These are phyloP conservation scores for Gonium pectorale DNA, from an alignment of 139 green algal species.

Conservation along the genomic window DNA sequence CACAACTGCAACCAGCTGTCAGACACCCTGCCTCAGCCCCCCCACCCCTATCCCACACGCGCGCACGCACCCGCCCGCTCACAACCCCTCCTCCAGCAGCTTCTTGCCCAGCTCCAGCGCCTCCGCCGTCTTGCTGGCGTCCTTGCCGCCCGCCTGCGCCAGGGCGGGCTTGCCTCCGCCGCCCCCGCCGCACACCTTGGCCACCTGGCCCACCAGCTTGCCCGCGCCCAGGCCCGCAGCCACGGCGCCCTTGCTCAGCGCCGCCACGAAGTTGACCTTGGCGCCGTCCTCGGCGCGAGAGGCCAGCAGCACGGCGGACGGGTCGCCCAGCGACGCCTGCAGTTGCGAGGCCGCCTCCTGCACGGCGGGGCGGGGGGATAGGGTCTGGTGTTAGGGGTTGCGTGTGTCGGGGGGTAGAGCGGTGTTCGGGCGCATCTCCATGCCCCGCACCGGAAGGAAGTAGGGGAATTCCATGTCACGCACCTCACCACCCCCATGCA, in stretches of 20 bases:
- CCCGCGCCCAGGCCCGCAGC: slow-evolving; percentile 61
- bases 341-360: slow-evolving; percentile 81
- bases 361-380: not conserved
- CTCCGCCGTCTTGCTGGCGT: slow-evolving; percentile 67
- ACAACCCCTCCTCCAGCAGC: slow-evolving; percentile 53
- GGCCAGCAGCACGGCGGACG: slow-evolving; percentile 84
- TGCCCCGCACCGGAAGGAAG: not conserved
- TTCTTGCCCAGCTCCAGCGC: slow-evolving; percentile 62
- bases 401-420: not conserved
- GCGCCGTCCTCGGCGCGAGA: slow-evolving; percentile 40
- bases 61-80: not conserved
- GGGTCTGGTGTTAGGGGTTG: not conserved
- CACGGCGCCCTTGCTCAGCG: slow-evolving; percentile 57
- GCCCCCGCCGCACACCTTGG: slow-evolving; percentile 92
- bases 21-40: not conserved
- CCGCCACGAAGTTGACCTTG: slow-evolving; percentile 84
- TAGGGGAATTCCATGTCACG: not conserved
- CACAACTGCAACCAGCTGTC: not conserved
- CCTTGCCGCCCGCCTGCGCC: slow-evolving; percentile 90
- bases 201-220: slow-evolving; percentile 86
- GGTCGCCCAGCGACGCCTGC: slow-evolving; percentile 71
- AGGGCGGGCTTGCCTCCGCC: slow-evolving; percentile 90
- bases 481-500: not conserved
- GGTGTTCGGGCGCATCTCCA: too few relatives aligned
- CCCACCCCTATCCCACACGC: not conserved